phyloP scores from a whole-genome alignment of 345 rosid species.

The Anacardium occidentale region DNA sequence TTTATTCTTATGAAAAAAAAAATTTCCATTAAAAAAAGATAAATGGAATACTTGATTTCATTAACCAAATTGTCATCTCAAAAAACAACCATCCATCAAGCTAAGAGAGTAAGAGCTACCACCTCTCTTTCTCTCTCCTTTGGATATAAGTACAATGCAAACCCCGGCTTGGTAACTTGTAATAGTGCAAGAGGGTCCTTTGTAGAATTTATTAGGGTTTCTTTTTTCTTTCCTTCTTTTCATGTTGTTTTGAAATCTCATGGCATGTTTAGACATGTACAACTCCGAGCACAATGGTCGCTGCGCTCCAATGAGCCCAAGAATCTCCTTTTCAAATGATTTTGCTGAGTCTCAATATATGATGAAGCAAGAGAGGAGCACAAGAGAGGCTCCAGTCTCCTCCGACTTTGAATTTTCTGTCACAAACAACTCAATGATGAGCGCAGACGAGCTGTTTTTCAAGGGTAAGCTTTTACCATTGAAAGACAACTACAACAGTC shows the following conservation, averaged over 20 bases:
- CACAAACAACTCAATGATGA: slow-evolving; percentile 76
- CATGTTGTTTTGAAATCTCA: slow-evolving; percentile 42
- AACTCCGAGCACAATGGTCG: slow-evolving; percentile 57
- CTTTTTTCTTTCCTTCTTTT: slow-evolving; percentile 15
- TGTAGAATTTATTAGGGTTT: slow-evolving; percentile 30
- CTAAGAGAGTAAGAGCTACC: not conserved
- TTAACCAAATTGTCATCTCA: too few relatives aligned
- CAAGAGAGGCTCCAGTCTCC: slow-evolving; percentile 45
- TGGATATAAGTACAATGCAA: slow-evolving; percentile 55
- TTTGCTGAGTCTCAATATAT: slow-evolving; percentile 61
- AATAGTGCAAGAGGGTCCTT: slow-evolving; percentile 47
- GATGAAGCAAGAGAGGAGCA: slow-evolving; percentile 44
- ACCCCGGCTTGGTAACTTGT: slow-evolving; percentile 41
- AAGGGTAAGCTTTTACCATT: slow-evolving; percentile 89
- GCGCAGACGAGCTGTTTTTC: slow-evolving; percentile 91
- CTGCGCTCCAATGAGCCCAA: slow-evolving; percentile 63
- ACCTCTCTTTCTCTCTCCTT: slow-evolving; percentile 22
- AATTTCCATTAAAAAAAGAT: too few relatives aligned
- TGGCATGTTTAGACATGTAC: slow-evolving; percentile 86
- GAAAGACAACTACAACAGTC: slow-evolving; percentile 48
- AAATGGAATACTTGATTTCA: too few relatives aligned
- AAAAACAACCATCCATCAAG: slow-evolving; percentile 22
- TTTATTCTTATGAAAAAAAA: too few relatives aligned
- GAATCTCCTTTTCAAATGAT: slow-evolving; percentile 90
- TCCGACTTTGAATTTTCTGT: slow-evolving; percentile 92